These are phyloP conservation scores for Dendrobium nobile DNA, from an alignment of 106 monocot species.

Conservation along the genomic window DNA sequence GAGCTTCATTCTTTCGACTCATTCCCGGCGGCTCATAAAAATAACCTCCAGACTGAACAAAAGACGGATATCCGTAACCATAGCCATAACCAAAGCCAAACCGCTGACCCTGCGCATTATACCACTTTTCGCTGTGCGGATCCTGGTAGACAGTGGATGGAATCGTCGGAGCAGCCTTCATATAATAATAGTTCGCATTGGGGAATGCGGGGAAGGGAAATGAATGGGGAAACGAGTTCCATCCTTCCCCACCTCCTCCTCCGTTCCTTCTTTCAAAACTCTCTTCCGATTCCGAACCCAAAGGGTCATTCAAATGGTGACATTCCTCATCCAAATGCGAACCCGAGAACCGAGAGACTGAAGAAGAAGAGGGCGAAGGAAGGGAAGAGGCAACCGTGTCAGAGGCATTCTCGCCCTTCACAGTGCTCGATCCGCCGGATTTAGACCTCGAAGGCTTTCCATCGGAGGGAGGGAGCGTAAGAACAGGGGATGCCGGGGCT, in stretches of 20 bases:
- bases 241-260: neutral
- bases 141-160: constrained; percentile 51
- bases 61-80: constrained; percentile 14
- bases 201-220: neutral
- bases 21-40: neutral
- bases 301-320: constrained; percentile 27
- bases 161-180: constrained; percentile 42
- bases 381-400: neutral
- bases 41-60: constrained; percentile 7
- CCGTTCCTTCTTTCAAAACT: constrained; percentile 1
- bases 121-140: constrained; percentile 16
- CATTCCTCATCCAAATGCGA: constrained; percentile 15
- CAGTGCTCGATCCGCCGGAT: neutral
- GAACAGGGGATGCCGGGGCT: constrained; percentile 32
- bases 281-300: constrained; percentile 18
- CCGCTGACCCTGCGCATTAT: neutral
- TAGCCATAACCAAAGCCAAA: constrained; percentile 17
- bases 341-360: constrained; percentile 7
- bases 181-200: constrained; percentile 41
- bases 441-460: constrained; percentile 18
- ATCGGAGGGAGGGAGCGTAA: constrained; percentile 61
- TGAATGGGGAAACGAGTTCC: constrained; percentile 10
- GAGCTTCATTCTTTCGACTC: constrained; percentile 3
- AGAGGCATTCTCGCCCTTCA: constrained; percentile 5
- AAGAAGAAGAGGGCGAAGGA: constrained; percentile 4